A percentile compares a stretch with the other conserved stretches of the same genome.
phyloP scores from a whole-genome alignment of 2,329 filamentous ascomycete species.

The Colletotrichum euphorbiae region DNA sequence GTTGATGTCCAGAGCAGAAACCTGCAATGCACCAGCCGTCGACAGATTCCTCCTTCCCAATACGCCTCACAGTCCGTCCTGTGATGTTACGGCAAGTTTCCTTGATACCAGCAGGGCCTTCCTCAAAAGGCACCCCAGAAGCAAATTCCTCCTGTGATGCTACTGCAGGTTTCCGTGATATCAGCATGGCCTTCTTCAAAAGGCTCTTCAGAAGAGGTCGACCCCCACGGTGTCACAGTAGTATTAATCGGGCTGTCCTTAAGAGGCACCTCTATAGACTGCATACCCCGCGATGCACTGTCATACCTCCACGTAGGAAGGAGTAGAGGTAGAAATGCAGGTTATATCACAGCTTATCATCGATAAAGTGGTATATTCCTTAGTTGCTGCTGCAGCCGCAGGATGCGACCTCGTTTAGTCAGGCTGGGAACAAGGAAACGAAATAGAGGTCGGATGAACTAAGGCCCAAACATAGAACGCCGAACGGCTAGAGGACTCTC shows the following conservation, averaged over 20 bases:
- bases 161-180: background rate
- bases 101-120: constrained; percentile 10
- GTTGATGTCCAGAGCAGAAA: background rate
- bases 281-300: constrained; percentile 24
- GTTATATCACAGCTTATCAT: background rate
- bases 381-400: background rate
- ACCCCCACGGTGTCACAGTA: constrained; percentile 8
- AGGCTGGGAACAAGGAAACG: background rate
- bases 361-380: constrained; percentile 5
- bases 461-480: background rate
- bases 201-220: constrained; percentile 14
- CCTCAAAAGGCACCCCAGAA: constrained; percentile 21
- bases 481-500: background rate
- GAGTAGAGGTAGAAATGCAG: background rate
- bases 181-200: constrained; percentile 28
- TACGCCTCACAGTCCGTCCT: background rate
- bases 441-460: too few species aligned
- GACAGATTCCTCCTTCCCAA: constrained; percentile 32
- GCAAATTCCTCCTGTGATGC: constrained; percentile 18
- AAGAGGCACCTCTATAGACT: constrained; percentile 10
- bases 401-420: background rate
- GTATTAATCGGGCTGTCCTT: constrained; percentile 4
- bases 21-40: background rate
- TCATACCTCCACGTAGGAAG: constrained; percentile 30
- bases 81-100: constrained; percentile 13